Evolutionary conservation across 2,329 filamentous ascomycete genomes (phyloP).

Genomic region (Fusarium xylarioides): DNA sequence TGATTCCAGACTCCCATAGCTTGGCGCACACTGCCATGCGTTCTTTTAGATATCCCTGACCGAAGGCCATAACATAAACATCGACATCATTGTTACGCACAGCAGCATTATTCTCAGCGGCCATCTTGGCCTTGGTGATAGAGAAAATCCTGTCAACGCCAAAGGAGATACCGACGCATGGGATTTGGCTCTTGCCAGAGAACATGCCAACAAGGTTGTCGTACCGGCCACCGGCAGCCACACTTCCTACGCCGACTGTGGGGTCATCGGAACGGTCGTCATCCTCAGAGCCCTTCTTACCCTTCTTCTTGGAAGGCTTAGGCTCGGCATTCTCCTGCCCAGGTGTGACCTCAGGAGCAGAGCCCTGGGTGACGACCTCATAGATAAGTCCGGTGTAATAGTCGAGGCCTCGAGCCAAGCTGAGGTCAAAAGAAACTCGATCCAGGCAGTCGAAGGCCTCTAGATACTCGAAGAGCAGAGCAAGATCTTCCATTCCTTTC

Average conservation of each 20-base stretch:
- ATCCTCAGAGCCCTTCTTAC: slow-evolving; percentile 62
- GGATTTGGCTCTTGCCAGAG: slow-evolving; percentile 82
- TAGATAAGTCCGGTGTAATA: slow-evolving; percentile 94
- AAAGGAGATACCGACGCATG: slow-evolving; percentile 75
- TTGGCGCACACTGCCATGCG: slow-evolving; percentile 80
- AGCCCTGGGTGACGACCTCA: slow-evolving; percentile 86
- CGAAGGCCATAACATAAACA: slow-evolving; percentile 95
- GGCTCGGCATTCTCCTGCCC: slow-evolving; percentile 47
- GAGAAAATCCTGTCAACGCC: slow-evolving; percentile 96
- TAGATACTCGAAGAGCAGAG: slow-evolving; percentile 82
- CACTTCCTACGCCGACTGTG: slow-evolving; percentile 84
- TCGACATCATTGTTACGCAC: slow-evolving; percentile 75
- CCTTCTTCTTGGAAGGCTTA: slow-evolving; percentile 58
- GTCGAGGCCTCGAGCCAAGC: slow-evolving; percentile 88
- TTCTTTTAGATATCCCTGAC: slow-evolving; percentile 84
- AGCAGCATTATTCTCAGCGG: slow-evolving; percentile 66
- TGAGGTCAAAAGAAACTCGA: slow-evolving; percentile 87
- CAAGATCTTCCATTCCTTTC: slow-evolving; percentile 83
- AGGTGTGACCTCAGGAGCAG: slow-evolving; percentile 61
- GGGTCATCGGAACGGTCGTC: slow-evolving; percentile 80
- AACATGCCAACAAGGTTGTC: slow-evolving; percentile 97
- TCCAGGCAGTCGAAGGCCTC: slow-evolving; percentile 78
- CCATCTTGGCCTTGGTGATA: slow-evolving; percentile 80
- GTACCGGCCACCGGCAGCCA: slow-evolving; percentile 90
- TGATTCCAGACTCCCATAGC: slow-evolving; percentile 89